These are phyloP conservation scores for Clavulina sp. DNA, from an alignment of 768 basidiomycete genomes.

Conservation along the genomic window DNA sequence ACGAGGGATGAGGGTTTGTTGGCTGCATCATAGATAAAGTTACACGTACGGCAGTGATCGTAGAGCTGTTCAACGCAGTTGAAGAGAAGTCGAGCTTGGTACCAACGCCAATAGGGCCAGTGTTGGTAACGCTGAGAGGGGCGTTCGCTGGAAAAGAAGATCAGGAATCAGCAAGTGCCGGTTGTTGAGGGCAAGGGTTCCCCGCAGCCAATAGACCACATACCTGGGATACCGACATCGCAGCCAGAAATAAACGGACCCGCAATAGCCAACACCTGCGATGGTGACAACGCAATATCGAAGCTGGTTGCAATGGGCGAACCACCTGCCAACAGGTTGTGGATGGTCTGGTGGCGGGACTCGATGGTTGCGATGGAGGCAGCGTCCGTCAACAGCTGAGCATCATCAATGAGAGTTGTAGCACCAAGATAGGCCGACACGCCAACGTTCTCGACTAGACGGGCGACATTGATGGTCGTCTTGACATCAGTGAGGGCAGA, in stretches of 20 bases:
- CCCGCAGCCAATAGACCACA: constrained; percentile 12
- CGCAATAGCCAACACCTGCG: constrained; percentile 55
- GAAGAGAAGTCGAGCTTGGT: constrained; percentile 46
- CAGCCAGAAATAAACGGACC: constrained; percentile 53
- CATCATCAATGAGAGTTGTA: constrained; percentile 42
- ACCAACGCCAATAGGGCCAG: constrained; percentile 35
- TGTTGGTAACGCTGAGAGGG: constrained; percentile 44
- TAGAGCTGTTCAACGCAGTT: constrained; percentile 19
- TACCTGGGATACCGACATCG: constrained; percentile 38
- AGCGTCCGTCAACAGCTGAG: constrained; percentile 43
- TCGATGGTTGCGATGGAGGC: constrained; percentile 63
- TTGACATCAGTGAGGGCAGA: constrained; percentile 42
- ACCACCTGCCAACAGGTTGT: constrained; percentile 44
- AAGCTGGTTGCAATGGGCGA: constrained; percentile 49
- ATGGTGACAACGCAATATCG: constrained; percentile 52
- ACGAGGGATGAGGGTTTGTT: constrained; percentile 5
- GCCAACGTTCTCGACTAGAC: constrained; percentile 59
- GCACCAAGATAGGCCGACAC: constrained; percentile 52
- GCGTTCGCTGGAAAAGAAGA: constrained; percentile 31
- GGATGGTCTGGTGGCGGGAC: constrained; percentile 64
- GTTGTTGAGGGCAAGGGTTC: neutral
- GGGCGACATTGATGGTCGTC: constrained; percentile 54
- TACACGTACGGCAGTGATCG: constrained; percentile 15
- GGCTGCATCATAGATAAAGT: constrained; percentile 12
- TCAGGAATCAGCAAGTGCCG: neutral